These are phyloP conservation scores for Colletotrichum sp. DNA, from an alignment of 2,329 filamentous ascomycete species.

Conservation along the genomic window DNA sequence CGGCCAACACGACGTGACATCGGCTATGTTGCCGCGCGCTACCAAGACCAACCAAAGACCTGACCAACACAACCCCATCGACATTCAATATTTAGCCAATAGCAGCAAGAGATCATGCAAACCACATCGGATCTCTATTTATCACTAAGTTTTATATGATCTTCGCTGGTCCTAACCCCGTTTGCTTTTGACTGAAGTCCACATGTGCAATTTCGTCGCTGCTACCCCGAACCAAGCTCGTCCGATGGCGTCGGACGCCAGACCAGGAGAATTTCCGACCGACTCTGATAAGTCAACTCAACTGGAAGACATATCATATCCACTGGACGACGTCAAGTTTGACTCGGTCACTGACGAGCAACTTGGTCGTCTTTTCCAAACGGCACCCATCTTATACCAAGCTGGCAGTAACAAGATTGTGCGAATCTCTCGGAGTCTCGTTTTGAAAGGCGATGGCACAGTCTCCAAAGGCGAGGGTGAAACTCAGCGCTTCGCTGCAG, in stretches of 20 bases:
- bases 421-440: neutral
- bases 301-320: neutral
- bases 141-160: too few relatives aligned
- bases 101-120: fast-evolving
- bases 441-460: neutral
- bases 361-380: neutral
- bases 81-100: too few relatives aligned
- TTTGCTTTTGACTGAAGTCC: too few relatives aligned
- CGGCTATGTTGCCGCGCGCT: too few relatives aligned
- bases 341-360: neutral
- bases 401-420: neutral
- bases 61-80: fast-evolving
- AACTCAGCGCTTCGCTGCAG: neutral
- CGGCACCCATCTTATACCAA: neutral
- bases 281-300: fast-evolving
- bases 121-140: fast-evolving
- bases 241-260: too few relatives aligned
- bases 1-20: too few relatives aligned
- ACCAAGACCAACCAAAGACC: too few relatives aligned
- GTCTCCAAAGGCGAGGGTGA: neutral
- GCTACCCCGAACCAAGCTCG: too few relatives aligned
- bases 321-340: neutral
- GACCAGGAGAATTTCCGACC: fast-evolving
- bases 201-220: too few relatives aligned
- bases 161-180: too few relatives aligned